Conservation (phyloP, 148 eudicot species). For the Cornus controversa region DNA sequence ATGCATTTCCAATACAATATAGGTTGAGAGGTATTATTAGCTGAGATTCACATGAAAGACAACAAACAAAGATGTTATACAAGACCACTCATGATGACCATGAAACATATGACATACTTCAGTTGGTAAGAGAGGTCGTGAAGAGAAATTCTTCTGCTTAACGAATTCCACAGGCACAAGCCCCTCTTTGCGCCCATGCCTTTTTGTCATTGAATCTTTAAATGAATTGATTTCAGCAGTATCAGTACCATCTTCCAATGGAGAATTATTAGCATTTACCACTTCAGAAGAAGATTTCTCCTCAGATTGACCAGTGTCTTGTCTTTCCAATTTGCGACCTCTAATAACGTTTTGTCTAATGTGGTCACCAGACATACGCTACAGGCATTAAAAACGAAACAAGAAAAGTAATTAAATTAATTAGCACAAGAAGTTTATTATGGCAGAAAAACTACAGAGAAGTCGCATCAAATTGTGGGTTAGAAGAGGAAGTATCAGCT, state of each 20-base stretch:
- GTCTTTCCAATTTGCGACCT: slow-evolving; percentile 27
- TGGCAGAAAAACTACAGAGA: neutral
- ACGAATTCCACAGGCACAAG: slow-evolving; percentile 15
- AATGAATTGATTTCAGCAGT: slow-evolving; percentile 22
- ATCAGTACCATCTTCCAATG: slow-evolving; percentile 14
- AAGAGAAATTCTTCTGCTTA: slow-evolving; percentile 34
- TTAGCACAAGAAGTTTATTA: neutral
- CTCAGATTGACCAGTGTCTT: slow-evolving; percentile 34
- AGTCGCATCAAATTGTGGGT: neutral
- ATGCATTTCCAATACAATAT: neutral
- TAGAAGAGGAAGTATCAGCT: neutral
- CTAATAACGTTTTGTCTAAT: slow-evolving; percentile 40
- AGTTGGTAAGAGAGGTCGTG: slow-evolving; percentile 55
- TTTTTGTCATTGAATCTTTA: slow-evolving; percentile 17
- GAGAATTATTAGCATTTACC: slow-evolving; percentile 46
- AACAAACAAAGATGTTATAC: neutral
- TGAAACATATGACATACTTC: slow-evolving; percentile 42
- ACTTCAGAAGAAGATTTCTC: slow-evolving; percentile 61
- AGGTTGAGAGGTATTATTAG: slow-evolving; percentile 1
- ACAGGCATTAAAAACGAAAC: slow-evolving; percentile 7
- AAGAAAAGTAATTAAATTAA: neutral
- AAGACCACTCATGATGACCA: neutral
- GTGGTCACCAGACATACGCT: slow-evolving; percentile 36
- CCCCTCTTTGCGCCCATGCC: slow-evolving; percentile 20
- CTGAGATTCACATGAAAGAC: neutral